Conservation (phyloP, 108 stramenopile genomes). For the Stephanodiscus minutulus region DNA sequence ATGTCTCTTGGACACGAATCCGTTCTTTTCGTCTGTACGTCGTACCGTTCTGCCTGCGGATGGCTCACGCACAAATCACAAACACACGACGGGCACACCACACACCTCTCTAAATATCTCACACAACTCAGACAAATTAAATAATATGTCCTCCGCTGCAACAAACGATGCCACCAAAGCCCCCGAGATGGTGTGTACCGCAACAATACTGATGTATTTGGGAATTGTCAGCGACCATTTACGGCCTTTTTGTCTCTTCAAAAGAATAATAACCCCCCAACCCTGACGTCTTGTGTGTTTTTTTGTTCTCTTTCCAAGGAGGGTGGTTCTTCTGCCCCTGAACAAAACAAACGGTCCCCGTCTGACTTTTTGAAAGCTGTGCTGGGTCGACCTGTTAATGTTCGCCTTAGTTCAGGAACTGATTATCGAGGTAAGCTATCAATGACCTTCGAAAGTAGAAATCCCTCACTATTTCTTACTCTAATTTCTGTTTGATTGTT, state of each 20-base stretch:
- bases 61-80: too few relatives aligned
- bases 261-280: background rate
- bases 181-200: conserved; percentile 7
- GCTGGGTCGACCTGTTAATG: conserved; percentile 91
- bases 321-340: conserved; percentile 8
- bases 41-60: too few relatives aligned
- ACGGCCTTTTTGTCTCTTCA: background rate
- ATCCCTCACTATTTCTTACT: background rate
- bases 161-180: conserved; percentile 16
- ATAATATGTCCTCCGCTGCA: conserved; percentile 22
- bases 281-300: background rate
- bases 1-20: too few relatives aligned
- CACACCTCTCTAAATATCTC: too few relatives aligned
- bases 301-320: conserved; percentile 7
- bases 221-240: background rate
- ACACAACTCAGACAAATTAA: too few relatives aligned
- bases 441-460: background rate
- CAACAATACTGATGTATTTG: background rate
- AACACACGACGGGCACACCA: background rate
- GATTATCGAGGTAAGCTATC: conserved; percentile 84
- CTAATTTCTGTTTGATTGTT: background rate
- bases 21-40: too few relatives aligned
- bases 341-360: conserved; percentile 74
- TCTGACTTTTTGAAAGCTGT: conserved; percentile 90
- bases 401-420: conserved; percentile 96